Percentiles rank a stretch among this genome's conserved stretches.
Evolutionary conservation across 768 basidiomycete species (phyloP).

Genomic region (Hypsizygus marmoreus): DNA sequence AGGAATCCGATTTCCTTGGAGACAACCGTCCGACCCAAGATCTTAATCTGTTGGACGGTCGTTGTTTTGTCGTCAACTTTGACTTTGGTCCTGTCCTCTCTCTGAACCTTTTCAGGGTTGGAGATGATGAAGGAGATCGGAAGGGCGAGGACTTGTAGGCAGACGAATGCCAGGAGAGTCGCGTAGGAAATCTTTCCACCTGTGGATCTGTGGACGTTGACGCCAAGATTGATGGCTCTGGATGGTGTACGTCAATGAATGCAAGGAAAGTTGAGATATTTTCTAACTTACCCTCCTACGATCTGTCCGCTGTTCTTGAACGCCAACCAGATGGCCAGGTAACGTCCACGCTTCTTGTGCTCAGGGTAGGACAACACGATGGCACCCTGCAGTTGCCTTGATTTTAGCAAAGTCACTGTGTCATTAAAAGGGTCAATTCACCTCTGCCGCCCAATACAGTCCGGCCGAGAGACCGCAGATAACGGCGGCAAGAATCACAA

Average conservation of each 20-base stretch:
- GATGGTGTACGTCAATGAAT: too few relatives aligned
- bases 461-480: slow-evolving; percentile 17
- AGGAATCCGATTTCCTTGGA: slow-evolving; percentile 13
- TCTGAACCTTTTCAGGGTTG: slow-evolving; percentile 17
- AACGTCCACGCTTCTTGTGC: slow-evolving; percentile 15
- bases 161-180: slow-evolving; percentile 13
- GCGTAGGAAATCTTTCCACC: slow-evolving; percentile 21
- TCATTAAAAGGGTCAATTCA: too few relatives aligned
- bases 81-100: slow-evolving; percentile 19
- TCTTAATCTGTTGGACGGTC: slow-evolving; percentile 15
- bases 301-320: slow-evolving; percentile 13
- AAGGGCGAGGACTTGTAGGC: slow-evolving; percentile 17
- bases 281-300: slow-evolving; percentile 18
- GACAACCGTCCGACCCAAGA: slow-evolving; percentile 8
- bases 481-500: slow-evolving; percentile 15
- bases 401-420: neutral
- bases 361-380: slow-evolving; percentile 16
- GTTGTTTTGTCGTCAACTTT: slow-evolving; percentile 16
- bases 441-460: slow-evolving; percentile 22
- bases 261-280: too few relatives aligned
- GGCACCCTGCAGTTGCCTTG: slow-evolving; percentile 3
- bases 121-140: slow-evolving; percentile 15
- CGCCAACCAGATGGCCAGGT: slow-evolving; percentile 13
- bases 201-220: slow-evolving; percentile 17
- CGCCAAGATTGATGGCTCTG: slow-evolving; percentile 15